Evolutionary conservation across 805 yeast genomes (phyloP), one percentile per base, ranked within the genome.

Genomic region (Cyberlindnera nakhonratchasimensis): DNA sequence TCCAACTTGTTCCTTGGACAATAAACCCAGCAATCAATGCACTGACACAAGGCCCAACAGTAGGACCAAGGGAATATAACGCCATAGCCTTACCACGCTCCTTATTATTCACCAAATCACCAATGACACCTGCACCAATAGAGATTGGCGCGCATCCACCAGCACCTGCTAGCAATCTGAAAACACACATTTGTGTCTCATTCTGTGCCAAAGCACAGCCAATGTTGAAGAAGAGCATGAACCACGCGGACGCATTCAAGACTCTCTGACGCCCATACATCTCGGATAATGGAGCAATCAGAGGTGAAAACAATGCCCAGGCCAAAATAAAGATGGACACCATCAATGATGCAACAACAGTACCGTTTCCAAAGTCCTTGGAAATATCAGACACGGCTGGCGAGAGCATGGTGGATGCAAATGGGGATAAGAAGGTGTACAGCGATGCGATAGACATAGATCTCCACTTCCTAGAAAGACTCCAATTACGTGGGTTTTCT

Each of bases 91-190:
- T 56, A 38, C 74, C 77, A 39, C 87, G 68, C 25, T 73, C 68
- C 35, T 65, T 57, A 45, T 73, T 75, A 39, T 66, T 66, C 54
- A 70, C 82, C 46, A 82, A 54, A 54, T 82, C 89, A 16, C 84
- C 79, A 31, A 82, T 62, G 7, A 78, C 74, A 17, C 87, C 88
- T 1, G 86, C 85, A 19, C 86, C 86, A 8, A 80, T 80, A 34
- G 80, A 77, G 28, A 82, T 63, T 2, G 88, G 82, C 0, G 85
- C 80, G 40, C 82, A 74, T 6, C 84, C 86, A 39, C 80, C 77
- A n/a, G 74, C 58, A 3, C 89, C 89, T 2, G 84, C 82, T 2
- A 82, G 55, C 38, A 81, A 75, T 34, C 89, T 66, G 46, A 74
- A 77, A 12, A 79, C 71, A 51, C 78, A 65, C 66, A 82, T 64